Conservation (phyloP, 495 filamentous ascomycete genomes). For the Chaetomium cochliodes region DNA sequence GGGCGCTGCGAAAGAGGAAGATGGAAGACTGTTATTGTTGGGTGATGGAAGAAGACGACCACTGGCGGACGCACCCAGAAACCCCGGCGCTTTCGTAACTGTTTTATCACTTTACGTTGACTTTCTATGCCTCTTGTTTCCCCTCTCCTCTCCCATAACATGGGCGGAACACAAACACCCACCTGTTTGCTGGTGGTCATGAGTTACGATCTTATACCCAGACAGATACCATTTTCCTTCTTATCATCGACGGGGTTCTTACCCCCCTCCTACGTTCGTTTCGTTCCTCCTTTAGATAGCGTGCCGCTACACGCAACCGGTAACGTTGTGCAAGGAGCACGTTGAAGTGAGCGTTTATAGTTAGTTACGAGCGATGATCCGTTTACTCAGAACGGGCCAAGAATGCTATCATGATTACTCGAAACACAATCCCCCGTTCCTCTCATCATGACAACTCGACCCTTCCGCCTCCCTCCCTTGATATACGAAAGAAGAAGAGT, state of each 20-base stretch:
- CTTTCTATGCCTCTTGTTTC: not conserved
- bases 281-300: too few relatives aligned
- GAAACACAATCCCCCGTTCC: not conserved
- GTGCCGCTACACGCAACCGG: too few relatives aligned
- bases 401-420: not conserved
- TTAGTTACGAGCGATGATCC: not conserved
- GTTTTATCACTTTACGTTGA: not conserved
- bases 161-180: not conserved
- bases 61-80: not conserved
- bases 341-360: not conserved
- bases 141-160: not conserved
- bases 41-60: not conserved
- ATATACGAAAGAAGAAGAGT: too few relatives aligned
- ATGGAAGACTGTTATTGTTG: not conserved
- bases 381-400: not conserved
- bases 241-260: not conserved
- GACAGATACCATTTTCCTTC: not conserved
- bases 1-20: not conserved
- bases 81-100: not conserved
- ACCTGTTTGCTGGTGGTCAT: not conserved
- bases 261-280: not conserved
- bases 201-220: not conserved
- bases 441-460: too few relatives aligned
- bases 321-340: too few relatives aligned
- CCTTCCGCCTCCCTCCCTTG: too few relatives aligned